These are phyloP conservation scores for Solanum piurae DNA, from an alignment of 257 asterid species.

Conservation along the genomic window DNA sequence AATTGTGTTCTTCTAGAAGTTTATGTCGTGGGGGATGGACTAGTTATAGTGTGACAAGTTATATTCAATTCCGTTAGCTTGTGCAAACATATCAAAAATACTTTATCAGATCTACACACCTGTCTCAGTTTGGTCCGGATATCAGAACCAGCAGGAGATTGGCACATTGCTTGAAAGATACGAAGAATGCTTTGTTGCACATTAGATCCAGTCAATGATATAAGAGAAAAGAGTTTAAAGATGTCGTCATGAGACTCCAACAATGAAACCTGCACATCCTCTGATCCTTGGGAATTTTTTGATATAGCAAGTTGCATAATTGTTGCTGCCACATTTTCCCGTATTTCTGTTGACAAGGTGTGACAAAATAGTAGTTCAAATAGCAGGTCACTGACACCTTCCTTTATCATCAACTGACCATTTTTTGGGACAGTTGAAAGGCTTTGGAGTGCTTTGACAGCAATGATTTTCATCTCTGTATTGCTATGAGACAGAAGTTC, in stretches of 20 bases:
- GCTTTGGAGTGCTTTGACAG: slow-evolving; percentile 26
- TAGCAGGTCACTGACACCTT: slow-evolving; percentile 28
- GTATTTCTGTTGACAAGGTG: slow-evolving; percentile 13
- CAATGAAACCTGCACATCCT: slow-evolving; percentile 12
- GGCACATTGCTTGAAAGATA: slow-evolving; percentile 33
- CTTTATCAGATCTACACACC: slow-evolving; percentile 1
- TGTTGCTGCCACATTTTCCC: slow-evolving; percentile 26
- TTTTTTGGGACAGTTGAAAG: slow-evolving; percentile 27
- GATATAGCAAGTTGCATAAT: slow-evolving; percentile 29
- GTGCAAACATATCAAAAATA: neutral
- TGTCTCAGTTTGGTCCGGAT: slow-evolving; percentile 27
- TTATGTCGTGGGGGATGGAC: neutral
- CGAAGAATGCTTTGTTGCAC: slow-evolving; percentile 25
- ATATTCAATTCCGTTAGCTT: neutral
- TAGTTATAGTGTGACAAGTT: neutral
- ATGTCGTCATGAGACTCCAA: slow-evolving; percentile 27
- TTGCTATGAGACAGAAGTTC: slow-evolving; percentile 18
- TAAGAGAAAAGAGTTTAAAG: slow-evolving; percentile 33
- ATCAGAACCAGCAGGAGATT: slow-evolving; percentile 21
- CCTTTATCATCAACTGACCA: slow-evolving; percentile 27
- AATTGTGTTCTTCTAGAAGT: neutral
- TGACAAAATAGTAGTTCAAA: slow-evolving; percentile 33
- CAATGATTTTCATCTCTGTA: slow-evolving; percentile 15
- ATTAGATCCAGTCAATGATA: slow-evolving; percentile 17
- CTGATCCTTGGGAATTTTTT: slow-evolving; percentile 16